A percentile compares a stretch with the other conserved stretches of the same genome.
phyloP scores from a whole-genome alignment of 2,329 filamentous ascomycete species.

The Xylaria multiplex region DNA sequence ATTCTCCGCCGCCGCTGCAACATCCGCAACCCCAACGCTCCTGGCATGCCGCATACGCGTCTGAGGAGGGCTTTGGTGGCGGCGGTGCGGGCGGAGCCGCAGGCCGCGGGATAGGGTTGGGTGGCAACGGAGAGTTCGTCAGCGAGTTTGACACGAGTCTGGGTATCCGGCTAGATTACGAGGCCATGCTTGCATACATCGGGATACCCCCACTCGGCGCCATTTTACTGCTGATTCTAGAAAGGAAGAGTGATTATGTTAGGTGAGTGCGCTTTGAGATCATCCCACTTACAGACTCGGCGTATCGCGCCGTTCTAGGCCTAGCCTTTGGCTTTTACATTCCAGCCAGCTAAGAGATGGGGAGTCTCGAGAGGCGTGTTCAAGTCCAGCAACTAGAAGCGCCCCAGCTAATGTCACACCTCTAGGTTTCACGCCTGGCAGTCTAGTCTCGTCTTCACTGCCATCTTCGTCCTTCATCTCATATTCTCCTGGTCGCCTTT shows the following conservation, averaged over 20 bases:
- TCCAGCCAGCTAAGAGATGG: background rate
- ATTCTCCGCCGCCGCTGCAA: conserved; percentile 59
- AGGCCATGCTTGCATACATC: conserved; percentile 90
- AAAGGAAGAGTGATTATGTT: conserved; percentile 97
- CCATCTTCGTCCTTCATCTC: conserved; percentile 79
- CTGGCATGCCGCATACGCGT: conserved; percentile 56
- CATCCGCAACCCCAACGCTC: conserved; percentile 68
- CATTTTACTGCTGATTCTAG: conserved; percentile 83
- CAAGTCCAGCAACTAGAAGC: background rate
- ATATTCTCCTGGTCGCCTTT: conserved; percentile 86
- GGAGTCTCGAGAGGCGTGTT: background rate
- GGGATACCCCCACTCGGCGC: conserved; percentile 85
- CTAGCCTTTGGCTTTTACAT: background rate
- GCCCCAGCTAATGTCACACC: conserved; percentile 37
- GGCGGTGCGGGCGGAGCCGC: conserved; percentile 36
- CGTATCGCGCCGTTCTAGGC: background rate
- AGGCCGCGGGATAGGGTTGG: conserved; percentile 27
- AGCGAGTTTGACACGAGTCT: conserved; percentile 86
- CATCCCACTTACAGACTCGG: background rate
- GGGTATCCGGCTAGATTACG: conserved; percentile 85
- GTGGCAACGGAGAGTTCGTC: conserved; percentile 52
- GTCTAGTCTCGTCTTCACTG: conserved; percentile 82
- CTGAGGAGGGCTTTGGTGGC: conserved; percentile 42
- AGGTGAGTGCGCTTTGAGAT: conserved; percentile 63
- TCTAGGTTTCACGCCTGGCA: conserved; percentile 96